Conservation (phyloP, 2,329 filamentous ascomycete species). For the Aureobasidium lini region DNA sequence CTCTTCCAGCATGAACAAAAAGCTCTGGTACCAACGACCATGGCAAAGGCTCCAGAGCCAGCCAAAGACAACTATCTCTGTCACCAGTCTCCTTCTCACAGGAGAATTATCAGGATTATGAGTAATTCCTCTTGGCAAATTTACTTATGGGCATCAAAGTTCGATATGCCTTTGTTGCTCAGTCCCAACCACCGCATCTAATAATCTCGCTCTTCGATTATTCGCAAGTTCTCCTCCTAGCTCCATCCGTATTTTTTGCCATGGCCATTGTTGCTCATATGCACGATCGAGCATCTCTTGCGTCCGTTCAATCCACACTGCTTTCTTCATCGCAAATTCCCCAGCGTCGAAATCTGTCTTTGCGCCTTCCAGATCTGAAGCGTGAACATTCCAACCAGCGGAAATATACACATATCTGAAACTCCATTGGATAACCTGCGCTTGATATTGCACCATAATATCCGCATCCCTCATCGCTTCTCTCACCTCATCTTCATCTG, state of each 20-base stretch:
- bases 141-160: not conserved
- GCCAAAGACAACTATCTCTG: too few relatives aligned
- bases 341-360: not conserved
- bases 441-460: not conserved
- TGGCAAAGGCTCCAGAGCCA: too few relatives aligned
- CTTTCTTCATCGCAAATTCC: not conserved
- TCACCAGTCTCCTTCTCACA: too few relatives aligned
- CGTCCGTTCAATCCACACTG: not conserved
- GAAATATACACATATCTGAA: not conserved
- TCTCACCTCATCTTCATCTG: not conserved
- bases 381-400: not conserved
- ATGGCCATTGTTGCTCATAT: not conserved
- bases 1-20: too few relatives aligned
- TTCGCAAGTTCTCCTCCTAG: not conserved
- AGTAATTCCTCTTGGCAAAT: too few relatives aligned
- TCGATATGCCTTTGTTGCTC: not conserved
- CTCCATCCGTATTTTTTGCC: not conserved
- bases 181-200: not conserved
- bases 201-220: not conserved
- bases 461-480: not conserved
- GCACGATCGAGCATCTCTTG: not conserved
- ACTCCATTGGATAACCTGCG: not conserved
- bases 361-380: constrained; percentile 16
- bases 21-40: too few relatives aligned
- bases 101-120: too few relatives aligned